Base-by-base conservation (phyloP, 202 grass and related monocot species). In the Brachypodium distachyon region DNA sequence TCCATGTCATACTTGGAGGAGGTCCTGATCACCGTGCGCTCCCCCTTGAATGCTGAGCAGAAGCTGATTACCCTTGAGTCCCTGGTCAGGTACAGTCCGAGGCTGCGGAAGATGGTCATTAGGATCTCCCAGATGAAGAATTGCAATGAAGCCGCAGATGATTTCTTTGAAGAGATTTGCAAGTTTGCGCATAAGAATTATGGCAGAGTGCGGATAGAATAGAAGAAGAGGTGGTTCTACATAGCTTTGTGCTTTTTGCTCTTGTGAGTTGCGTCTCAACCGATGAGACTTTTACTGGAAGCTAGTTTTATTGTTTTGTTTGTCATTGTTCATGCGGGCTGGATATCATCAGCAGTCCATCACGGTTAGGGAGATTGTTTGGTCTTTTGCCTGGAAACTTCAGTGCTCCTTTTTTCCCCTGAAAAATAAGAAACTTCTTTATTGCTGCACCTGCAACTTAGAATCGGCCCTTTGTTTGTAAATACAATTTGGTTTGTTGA, bases 91-190 rank as follows among this genome's bases (percentile, higher is more conserved):
- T 83, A 92, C 50, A 84, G 89, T 41, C 72, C 57, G 19, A 88
- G 88, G 65, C 42, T 96, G 80, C 82, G 37, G 7, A 85, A 28
- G 67, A 96, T 96, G 89, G 57, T 87, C 38, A 86, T 96, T 75
- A 86, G 93, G 73, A 82, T 96, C 42, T 92, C 93, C 0, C 93
- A 96, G 87, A 92, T 96, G 93, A 96, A 96, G 81, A 96, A 92
- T 58, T 87, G 84, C 55, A 81, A 92, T 76, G 93, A 86, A 0
- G 62, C 82, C 0, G 76, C 82, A 50, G 93, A 96, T 73, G 89
- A 92, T 60, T 96, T 96, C 82, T 96, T 92, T 27, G 90, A 88
- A 69, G 87, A 96, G 52, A 86, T 92, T 79, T 96, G 89, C 89
- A 96, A 88, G 73, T 90, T 96, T 42, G 82, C 80, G 28, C 61